phyloP scores from a whole-genome alignment of 1,284 basidiomycete genomes.

The Ganoderma multipileum region DNA sequence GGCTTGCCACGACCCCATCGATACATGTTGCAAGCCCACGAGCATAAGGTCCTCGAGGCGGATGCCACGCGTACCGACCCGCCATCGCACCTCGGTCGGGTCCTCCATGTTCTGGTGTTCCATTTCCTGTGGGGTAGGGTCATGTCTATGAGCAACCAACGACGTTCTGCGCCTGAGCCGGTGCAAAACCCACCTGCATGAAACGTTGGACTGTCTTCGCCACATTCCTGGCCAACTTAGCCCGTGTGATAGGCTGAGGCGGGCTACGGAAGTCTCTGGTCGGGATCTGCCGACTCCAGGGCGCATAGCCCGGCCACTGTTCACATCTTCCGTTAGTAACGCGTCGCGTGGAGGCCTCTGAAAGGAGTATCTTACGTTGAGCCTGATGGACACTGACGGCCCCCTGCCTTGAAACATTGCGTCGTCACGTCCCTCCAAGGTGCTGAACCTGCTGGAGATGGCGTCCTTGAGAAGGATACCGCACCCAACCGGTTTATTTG shows the following conservation, averaged over 20 bases:
- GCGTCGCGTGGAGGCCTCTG: not conserved
- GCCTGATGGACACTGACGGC: conserved; percentile 77
- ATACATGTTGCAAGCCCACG: conserved; percentile 80
- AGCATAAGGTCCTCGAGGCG: conserved; percentile 68
- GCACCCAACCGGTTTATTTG: conserved; percentile 54
- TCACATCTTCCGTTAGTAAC: conserved; percentile 4
- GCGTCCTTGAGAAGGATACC: conserved; percentile 67
- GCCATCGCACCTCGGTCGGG: conserved; percentile 63
- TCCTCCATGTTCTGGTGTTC: conserved; percentile 44
- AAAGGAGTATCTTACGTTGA: conserved; percentile 55
- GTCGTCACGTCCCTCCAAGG: conserved; percentile 59
- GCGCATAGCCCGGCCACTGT: conserved; percentile 80
- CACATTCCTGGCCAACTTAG: conserved; percentile 48
- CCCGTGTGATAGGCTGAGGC: conserved; percentile 65
- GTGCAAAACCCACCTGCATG: conserved; percentile 38
- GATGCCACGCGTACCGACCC: conserved; percentile 62
- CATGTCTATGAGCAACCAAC: not conserved
- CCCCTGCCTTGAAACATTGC: conserved; percentile 71
- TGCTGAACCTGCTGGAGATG: conserved; percentile 49
- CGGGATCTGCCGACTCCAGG: conserved; percentile 80
- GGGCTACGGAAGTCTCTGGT: conserved; percentile 79
- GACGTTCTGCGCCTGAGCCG: not conserved
- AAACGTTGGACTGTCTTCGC: conserved; percentile 48
- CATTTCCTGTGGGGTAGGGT: conserved; percentile 50
- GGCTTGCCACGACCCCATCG: conserved; percentile 81